Evolutionary conservation across 148 eudicot species (phyloP).

Genomic region (Camellia lanceoleosa): DNA sequence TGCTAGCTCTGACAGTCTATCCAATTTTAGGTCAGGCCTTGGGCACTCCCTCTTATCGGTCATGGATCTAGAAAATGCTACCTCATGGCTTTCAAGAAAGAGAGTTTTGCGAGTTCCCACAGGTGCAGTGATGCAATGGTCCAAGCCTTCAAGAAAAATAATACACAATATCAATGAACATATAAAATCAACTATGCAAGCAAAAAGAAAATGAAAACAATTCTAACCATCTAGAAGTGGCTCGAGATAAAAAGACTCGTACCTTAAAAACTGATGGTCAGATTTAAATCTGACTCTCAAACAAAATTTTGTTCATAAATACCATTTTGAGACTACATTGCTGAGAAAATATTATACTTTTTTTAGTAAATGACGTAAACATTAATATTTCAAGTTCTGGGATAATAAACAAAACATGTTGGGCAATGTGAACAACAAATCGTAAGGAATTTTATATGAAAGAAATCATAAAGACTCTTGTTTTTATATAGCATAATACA

Average conservation of each 20-base stretch:
- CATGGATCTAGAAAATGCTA: slow-evolving; percentile 51
- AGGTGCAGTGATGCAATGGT: slow-evolving; percentile 63
- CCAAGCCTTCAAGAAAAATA: slow-evolving; percentile 47
- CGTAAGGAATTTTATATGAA: background rate
- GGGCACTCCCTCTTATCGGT: slow-evolving; percentile 50
- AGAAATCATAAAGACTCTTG: background rate
- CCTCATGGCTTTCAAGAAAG: slow-evolving; percentile 43
- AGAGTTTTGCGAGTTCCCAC: slow-evolving; percentile 37
- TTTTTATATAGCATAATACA: background rate
- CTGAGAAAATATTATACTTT: background rate
- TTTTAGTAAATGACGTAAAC: background rate
- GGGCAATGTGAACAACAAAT: background rate
- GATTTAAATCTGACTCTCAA: background rate
- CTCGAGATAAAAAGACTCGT: background rate
- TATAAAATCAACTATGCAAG: slow-evolving; percentile 1
- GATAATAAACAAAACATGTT: background rate
- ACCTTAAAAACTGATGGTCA: background rate
- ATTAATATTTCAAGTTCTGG: background rate
- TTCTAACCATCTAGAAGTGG: background rate
- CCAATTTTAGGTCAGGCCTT: slow-evolving; percentile 54
- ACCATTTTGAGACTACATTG: background rate
- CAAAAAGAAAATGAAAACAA: background rate
- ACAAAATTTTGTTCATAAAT: background rate
- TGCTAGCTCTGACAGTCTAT: slow-evolving; percentile 73
- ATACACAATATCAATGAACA: background rate